These are phyloP conservation scores for Dissophora globulifera DNA, from an alignment of 192 early-diverging fungal species.

Conservation along the genomic window DNA sequence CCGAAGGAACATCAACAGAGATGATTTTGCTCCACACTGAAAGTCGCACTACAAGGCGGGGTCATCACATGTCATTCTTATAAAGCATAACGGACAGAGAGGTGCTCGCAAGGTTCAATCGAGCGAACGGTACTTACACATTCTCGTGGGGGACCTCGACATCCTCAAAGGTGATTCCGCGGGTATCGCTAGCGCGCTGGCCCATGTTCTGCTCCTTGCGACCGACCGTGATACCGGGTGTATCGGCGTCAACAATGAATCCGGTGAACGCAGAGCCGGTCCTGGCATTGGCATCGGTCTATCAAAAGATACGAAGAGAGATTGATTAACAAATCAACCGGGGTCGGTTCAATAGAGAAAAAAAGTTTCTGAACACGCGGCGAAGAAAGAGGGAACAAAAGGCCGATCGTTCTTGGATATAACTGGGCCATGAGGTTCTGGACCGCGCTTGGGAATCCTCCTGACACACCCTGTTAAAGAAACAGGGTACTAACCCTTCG, in stretches of 20 bases:
- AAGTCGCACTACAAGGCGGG: too few species aligned
- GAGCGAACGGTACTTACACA: conserved; percentile 47
- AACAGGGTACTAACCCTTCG: too few species aligned
- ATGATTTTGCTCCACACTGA: too few species aligned
- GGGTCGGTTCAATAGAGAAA: too few species aligned
- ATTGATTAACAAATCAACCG: conserved; percentile 29
- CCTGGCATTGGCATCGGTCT: conserved; percentile 79
- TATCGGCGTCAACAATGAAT: conserved; percentile 93
- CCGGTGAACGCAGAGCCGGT: conserved; percentile 93
- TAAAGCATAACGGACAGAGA: too few species aligned
- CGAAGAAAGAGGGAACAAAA: too few species aligned
- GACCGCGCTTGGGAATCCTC: too few species aligned
- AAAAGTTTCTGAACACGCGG: too few species aligned
- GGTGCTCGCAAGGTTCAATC: background rate
- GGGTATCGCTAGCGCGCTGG: conserved; percentile 92
- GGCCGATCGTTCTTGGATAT: conserved; percentile 34
- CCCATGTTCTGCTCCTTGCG: conserved; percentile 99
- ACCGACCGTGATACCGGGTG: conserved; percentile 89
- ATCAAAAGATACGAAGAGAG: conserved; percentile 6
- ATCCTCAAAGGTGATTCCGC: conserved; percentile 88
- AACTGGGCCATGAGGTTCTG: conserved; percentile 18
- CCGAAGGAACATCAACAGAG: too few species aligned
- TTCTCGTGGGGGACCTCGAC: conserved; percentile 86
- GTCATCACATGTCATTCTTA: conserved; percentile 39
- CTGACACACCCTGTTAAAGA: background rate